Evolutionary conservation across 2,329 filamentous ascomycete species (phyloP), one percentile per base, ranked within the genome.

Genomic region (Neofusicoccum parvum): DNA sequence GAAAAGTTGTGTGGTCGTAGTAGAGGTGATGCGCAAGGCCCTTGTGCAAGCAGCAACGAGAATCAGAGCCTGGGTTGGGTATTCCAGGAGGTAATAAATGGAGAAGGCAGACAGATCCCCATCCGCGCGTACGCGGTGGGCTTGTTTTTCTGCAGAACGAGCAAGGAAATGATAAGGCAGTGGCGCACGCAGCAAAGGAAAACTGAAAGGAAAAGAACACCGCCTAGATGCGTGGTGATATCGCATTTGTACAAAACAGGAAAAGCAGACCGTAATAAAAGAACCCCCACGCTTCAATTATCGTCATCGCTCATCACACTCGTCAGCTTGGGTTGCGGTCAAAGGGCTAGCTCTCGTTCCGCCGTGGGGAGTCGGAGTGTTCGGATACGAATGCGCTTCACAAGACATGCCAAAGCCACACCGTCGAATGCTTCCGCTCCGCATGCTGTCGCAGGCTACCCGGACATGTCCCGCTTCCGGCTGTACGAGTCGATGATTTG

Each of bases 401-500:
- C 27, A 32, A 32, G 6, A 32, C 27, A 32, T 32, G 27, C 6
- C 27, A 7, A 32, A 32, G 27, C 27, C 27, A 32, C 27, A 32
- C 27, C 27, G 27, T 5, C 27, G 27, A 32, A 32, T 32, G 27
- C 27, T 32, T 32, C 27, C 27, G 6, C 27, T 32, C 27, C 27
- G 27, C 27, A 32, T 32, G 27, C 49, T 45, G 17, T 54, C 54
- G n/a, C 34, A 37, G 41, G 45, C 59, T 41, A 39, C 46, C 46
- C 46, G 51, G 32, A n/a, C 3, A 36, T 46, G 20, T 54, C 49
- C 48, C 62, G 62, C 48, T 50, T 54, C 50, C 32, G 23, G 37
- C 62, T 54, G 49, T 37, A 45, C 46, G 39, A 64, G 62, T 72
- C 71, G 64, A 73, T 73, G 69, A 72, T 70, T 72, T 75, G 74